These are phyloP conservation scores for Aureobasidium sp. DNA, from an alignment of 2,329 filamentous ascomycete genomes.

Conservation along the genomic window DNA sequence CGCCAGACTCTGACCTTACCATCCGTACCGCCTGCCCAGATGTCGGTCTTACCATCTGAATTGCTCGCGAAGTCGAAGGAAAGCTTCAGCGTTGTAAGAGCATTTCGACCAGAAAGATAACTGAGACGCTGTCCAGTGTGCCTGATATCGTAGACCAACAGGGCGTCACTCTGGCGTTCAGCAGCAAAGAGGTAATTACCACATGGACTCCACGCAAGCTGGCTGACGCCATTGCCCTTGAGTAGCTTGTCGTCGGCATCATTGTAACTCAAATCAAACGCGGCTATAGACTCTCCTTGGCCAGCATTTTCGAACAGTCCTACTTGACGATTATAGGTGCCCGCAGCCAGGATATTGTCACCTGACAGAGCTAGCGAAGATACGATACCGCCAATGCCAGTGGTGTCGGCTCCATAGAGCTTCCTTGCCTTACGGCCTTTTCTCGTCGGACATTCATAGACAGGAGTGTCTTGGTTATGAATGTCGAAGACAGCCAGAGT, in stretches of 20 bases:
- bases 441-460: conserved; percentile 38
- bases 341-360: conserved; percentile 49
- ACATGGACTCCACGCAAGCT: conserved; percentile 51
- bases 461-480: conserved; percentile 40
- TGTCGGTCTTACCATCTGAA: conserved; percentile 35
- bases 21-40: conserved; percentile 55
- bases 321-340: conserved; percentile 49
- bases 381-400: conserved; percentile 50
- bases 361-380: conserved; percentile 42
- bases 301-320: conserved; percentile 49
- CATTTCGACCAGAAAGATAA: conserved; percentile 39
- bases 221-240: conserved; percentile 48
- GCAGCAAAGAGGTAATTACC: conserved; percentile 52
- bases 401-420: conserved; percentile 34
- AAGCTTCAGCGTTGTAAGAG: conserved; percentile 49
- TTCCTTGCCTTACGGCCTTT: conserved; percentile 36
- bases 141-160: conserved; percentile 54
- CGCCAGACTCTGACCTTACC: conserved; percentile 43
- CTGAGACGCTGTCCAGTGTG: conserved; percentile 45
- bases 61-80: conserved; percentile 44
- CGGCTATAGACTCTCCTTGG: conserved; percentile 42
- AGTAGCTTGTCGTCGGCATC: conserved; percentile 25
- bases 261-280: conserved; percentile 42
- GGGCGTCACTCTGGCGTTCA: conserved; percentile 49
- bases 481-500: conserved; percentile 51